These are phyloP conservation scores for Lablab purpureus DNA, from an alignment of 306 rosid species.

Conservation along the genomic window DNA sequence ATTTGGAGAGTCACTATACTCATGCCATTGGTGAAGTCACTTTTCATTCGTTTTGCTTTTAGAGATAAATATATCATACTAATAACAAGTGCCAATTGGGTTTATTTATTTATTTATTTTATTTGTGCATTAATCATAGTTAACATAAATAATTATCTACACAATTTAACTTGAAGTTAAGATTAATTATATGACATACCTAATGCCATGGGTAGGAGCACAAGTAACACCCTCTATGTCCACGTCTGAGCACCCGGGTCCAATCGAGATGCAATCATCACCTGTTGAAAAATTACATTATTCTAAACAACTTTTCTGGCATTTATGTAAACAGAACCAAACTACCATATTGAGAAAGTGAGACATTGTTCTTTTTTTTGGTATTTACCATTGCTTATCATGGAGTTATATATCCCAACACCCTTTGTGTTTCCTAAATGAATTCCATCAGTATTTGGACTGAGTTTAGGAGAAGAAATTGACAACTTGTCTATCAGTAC, in stretches of 20 bases:
- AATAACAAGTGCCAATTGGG: background rate
- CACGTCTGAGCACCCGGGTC: slow-evolving; percentile 85
- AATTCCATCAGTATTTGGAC: slow-evolving; percentile 97
- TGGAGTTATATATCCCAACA: slow-evolving; percentile 75
- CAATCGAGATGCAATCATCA: slow-evolving; percentile 95
- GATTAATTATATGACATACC: slow-evolving; percentile 56
- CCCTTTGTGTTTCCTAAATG: slow-evolving; percentile 75
- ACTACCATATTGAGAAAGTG: slow-evolving; percentile 5
- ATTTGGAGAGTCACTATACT: slow-evolving; percentile 26
- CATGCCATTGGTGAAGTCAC: slow-evolving; percentile 33
- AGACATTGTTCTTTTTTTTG: background rate
- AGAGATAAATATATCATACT: background rate
- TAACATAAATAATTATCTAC: background rate
- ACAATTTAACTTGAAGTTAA: slow-evolving; percentile 29
- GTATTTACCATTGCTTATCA: slow-evolving; percentile 80
- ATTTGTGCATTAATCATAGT: background rate
- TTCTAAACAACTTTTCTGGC: slow-evolving; percentile 27
- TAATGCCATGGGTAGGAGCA: slow-evolving; percentile 96
- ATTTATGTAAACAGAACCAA: slow-evolving; percentile 15
- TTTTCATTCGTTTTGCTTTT: slow-evolving; percentile 19
- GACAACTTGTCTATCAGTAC: slow-evolving; percentile 69
- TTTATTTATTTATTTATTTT: background rate
- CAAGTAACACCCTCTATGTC: slow-evolving; percentile 85
- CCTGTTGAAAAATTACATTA: slow-evolving; percentile 56
- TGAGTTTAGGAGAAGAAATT: slow-evolving; percentile 89